These are phyloP conservation scores for Ganoderma boninense DNA, from an alignment of 1,284 basidiomycete species.

Conservation along the genomic window DNA sequence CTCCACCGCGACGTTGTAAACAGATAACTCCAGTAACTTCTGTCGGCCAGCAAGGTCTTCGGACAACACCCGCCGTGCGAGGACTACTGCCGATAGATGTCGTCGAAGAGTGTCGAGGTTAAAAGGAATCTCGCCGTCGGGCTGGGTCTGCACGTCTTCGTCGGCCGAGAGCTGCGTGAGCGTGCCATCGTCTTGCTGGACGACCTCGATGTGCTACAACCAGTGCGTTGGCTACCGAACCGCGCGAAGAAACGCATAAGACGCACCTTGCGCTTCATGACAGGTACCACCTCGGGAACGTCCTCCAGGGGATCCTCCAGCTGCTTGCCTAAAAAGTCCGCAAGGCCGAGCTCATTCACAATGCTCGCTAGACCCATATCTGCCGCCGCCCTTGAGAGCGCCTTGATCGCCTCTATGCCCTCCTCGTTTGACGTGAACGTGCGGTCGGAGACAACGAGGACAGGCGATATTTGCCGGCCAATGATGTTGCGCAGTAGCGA, in stretches of 20 bases:
- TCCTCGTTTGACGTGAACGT: conserved; percentile 61
- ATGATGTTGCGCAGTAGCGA: conserved; percentile 57
- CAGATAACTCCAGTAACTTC: conserved; percentile 84
- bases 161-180: conserved; percentile 33
- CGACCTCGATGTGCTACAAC: conserved; percentile 27
- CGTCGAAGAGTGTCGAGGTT: conserved; percentile 75
- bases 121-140: conserved; percentile 64
- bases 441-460: conserved; percentile 65
- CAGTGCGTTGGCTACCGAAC: neutral
- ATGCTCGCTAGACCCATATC: conserved; percentile 58
- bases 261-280: conserved; percentile 46
- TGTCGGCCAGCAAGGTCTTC: conserved; percentile 81
- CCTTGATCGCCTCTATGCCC: conserved; percentile 60
- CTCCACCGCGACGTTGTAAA: conserved; percentile 83
- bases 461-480: conserved; percentile 58
- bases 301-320: conserved; percentile 54
- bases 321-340: conserved; percentile 53
- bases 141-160: conserved; percentile 22
- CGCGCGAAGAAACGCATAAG: neutral
- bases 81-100: conserved; percentile 68
- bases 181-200: conserved; percentile 30
- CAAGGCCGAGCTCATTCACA: conserved; percentile 64
- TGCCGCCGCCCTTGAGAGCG: conserved; percentile 68
- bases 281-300: conserved; percentile 68
- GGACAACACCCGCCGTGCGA: conserved; percentile 69